Evolutionary conservation across 1,284 basidiomycete genomes (phyloP), one percentile per base, ranked within the genome.

Genomic region (Earliella scabrosa): DNA sequence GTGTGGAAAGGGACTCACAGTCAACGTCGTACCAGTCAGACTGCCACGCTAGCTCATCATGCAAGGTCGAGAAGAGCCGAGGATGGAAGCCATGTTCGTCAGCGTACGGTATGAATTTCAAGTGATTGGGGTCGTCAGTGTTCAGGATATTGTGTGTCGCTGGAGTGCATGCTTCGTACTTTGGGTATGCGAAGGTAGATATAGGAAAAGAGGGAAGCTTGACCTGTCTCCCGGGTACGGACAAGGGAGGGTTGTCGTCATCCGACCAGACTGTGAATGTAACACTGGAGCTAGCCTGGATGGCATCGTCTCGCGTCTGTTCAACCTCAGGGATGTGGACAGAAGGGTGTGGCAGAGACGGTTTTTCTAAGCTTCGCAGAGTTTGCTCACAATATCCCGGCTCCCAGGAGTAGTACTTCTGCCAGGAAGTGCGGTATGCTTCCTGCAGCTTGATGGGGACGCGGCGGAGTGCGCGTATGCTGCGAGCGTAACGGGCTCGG

Each of bases 1-100:
- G 16, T 2, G 9, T 2, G 13, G 3, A 13, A 38, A n/a, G 29
- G 29, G 13, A 31, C 75, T 63, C 52, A 81, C 80, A 58, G 56
- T 81, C 79, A 1, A 78, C 77, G 61, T 81, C 75, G 3, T 50
- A 52, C 49, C 71, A 71, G 5, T 68, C 63, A 3, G 52, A 54
- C 52, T 77, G 73, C 79, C 79, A 80, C 2, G 52, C 63, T 40
- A 75, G 70, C 0, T 20, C 18, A 2, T 46, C 20, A 20, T 54
- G 48, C 7, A 13, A 13, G 4, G 11, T n/a, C 0, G 54, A 34
- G 43, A 71, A 72, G n/a, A 52, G 31, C 9, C 26, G 21, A 4
- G 59, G 31, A 2, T 66, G 54, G 54, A 80, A 80, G 0, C 45
- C 35, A 0, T 65, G 61, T 38, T 78, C 73, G 38, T 75, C 75